A percentile compares a stretch with the other conserved stretches of the same genome.
phyloP scores from a whole-genome alignment of 768 basidiomycete species.

The Steccherinum ochraceum region DNA sequence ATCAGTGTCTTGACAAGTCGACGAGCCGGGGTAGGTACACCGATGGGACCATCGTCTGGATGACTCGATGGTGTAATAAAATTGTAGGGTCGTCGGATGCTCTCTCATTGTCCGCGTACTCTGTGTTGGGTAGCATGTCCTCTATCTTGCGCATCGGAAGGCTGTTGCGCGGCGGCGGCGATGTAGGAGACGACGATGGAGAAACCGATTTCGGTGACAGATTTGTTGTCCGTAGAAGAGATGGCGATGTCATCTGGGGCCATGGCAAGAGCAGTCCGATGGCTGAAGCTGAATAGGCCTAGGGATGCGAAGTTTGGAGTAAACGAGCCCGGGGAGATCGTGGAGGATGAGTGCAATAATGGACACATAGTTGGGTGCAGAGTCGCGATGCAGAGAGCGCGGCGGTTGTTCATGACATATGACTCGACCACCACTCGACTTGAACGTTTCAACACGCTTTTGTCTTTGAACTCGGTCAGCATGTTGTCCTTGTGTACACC shows the following conservation, averaged over 20 bases:
- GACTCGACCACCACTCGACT: too few species aligned
- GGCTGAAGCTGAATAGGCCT: too few species aligned
- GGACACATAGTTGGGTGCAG: too few species aligned
- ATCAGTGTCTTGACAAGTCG: constrained; percentile 36
- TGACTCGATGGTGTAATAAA: constrained; percentile 57
- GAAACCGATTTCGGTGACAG: constrained; percentile 87
- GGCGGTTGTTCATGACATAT: too few species aligned
- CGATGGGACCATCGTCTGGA: constrained; percentile 57
- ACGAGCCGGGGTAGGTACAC: constrained; percentile 54
- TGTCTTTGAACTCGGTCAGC: too few species aligned
- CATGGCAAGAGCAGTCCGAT: too few species aligned
- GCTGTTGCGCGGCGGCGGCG: constrained; percentile 57
- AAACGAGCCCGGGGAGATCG: too few species aligned
- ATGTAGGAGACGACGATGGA: constrained; percentile 82
- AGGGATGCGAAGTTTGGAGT: too few species aligned
- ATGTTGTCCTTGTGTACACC: too few species aligned
- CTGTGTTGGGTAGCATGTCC: constrained; percentile 2
- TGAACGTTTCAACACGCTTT: too few species aligned
- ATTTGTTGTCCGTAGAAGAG: constrained; percentile 58
- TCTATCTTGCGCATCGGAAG: constrained; percentile 69
- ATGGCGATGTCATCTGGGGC: constrained; percentile 19
- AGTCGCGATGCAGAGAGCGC: too few species aligned
- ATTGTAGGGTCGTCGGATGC: constrained; percentile 35
- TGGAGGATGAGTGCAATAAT: too few species aligned
- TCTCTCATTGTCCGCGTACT: constrained; percentile 23